These are phyloP conservation scores for Durio zibethinus DNA, from an alignment of 345 rosid genomes.

Conservation along the genomic window DNA sequence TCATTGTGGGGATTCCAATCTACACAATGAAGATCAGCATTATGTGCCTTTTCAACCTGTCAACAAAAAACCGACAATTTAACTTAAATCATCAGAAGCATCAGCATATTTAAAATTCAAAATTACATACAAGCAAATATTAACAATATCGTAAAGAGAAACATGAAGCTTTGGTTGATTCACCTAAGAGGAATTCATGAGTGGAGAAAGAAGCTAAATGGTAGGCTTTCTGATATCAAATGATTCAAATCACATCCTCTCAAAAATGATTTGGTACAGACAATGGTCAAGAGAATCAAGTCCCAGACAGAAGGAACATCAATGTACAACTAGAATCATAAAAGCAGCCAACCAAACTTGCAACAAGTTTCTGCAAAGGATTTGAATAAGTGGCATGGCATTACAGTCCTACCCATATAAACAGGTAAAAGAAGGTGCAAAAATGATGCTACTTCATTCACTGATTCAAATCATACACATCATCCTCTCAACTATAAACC, in stretches of 20 bases:
- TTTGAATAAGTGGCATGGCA: neutral
- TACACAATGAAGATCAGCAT: conserved; percentile 96
- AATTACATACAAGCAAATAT: neutral
- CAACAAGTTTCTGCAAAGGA: neutral
- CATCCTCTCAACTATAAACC: neutral
- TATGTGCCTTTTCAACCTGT: conserved; percentile 93
- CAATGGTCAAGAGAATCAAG: neutral
- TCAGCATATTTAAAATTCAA: neutral
- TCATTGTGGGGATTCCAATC: conserved; percentile 95
- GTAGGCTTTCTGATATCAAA: neutral
- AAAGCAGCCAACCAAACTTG: neutral
- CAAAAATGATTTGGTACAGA: neutral
- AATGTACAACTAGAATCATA: neutral
- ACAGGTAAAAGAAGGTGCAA: neutral
- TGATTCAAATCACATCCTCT: neutral
- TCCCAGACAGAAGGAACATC: neutral
- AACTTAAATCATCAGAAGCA: neutral
- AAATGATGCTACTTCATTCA: neutral
- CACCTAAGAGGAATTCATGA: neutral
- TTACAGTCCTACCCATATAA: neutral
- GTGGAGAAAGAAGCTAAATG: neutral
- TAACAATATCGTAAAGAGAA: neutral
- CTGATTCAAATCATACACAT: neutral
- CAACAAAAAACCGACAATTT: conserved; percentile 11
- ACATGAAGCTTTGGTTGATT: neutral